Percentiles rank a stretch among this genome's conserved stretches.
Conservation (phyloP, 148 eudicot species). For the Diospyros lotus region DNA sequence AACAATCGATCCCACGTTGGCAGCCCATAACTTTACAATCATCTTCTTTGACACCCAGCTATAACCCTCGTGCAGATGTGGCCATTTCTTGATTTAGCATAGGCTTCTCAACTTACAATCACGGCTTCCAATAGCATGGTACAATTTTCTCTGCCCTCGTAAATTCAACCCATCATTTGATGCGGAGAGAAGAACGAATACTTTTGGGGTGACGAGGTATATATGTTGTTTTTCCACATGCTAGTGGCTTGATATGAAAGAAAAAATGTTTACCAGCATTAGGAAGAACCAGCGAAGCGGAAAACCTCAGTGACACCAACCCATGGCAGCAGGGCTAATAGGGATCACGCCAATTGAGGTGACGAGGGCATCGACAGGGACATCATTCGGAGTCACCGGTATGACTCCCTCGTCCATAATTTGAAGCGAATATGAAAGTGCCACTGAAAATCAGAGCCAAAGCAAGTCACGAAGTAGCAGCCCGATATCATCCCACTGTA, state of each 20-base stretch:
- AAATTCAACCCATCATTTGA: not conserved
- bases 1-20: too few species aligned
- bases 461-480: not conserved
- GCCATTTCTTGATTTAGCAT: not conserved
- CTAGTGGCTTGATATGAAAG: not conserved
- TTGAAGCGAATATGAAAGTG: conserved; percentile 79
- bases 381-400: conserved; percentile 80
- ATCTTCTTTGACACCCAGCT: too few species aligned
- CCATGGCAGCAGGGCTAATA: conserved; percentile 54
- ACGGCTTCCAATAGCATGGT: not conserved
- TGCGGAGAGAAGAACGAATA: not conserved
- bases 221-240: not conserved
- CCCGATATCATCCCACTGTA: not conserved
- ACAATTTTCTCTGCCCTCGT: not conserved
- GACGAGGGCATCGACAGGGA: conserved; percentile 73
- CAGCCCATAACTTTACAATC: too few species aligned
- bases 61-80: too few species aligned
- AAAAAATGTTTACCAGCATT: not conserved
- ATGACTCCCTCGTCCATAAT: conserved; percentile 83
- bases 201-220: not conserved
- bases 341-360: conserved; percentile 79
- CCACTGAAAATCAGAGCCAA: conserved; percentile 50
- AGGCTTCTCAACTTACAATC: conserved; percentile 7
- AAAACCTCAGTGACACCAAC: conserved; percentile 25
- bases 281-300: not conserved